Base-by-base conservation (phyloP, 352 stramenopile genomes). In the Globisporangium nunn region DNA sequence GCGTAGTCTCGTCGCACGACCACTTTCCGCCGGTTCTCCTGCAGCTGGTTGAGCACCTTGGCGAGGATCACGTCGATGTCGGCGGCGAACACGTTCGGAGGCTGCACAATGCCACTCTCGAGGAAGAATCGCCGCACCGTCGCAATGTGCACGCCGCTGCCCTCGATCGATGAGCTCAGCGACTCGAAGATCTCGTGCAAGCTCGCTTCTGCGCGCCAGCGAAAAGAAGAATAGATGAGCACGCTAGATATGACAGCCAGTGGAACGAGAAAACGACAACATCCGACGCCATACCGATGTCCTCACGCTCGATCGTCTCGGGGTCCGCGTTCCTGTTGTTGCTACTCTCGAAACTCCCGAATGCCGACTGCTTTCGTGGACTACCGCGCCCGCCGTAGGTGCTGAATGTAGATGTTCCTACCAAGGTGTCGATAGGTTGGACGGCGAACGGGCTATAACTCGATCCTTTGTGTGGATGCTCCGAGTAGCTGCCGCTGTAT, bases 1-100 rank as follows among this genome's bases (percentile, higher is more conserved):
- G 58, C 59, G 29, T 75, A 87, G 48, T 90, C 80, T 43, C 88
- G 88, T 0, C 79, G 78, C 4, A 70, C 59, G 18, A 81, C 60
- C 2, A 68, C 50, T 12, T 73, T 80, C 48, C 75, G 78, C 1
- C 73, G 70, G 51, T 78, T 82, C 23, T 78, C 69, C 31, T 87
- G 74, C 7, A 65, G 67, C 23, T 87, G 70, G 17, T 62, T 72
- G 1, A 92, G 61, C 17, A 91, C 76, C 35, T 79, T 70, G 29
- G 80, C 71, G 43, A 92, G 64, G 18, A 88, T 81, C 18, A 79
- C 72, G 44, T 92, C 80, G 3, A 92, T 74, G 64, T 92, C 79
- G 0, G 70, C 77, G 5, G 73, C 50, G 1, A 78, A 59, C 1
- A 90, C 39, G 18, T 33, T n/a, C 0, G 82, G 78, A 17, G 71